Conservation (phyloP, 192 early-diverging fungal species). For the Pilobolus umbonatus region DNA sequence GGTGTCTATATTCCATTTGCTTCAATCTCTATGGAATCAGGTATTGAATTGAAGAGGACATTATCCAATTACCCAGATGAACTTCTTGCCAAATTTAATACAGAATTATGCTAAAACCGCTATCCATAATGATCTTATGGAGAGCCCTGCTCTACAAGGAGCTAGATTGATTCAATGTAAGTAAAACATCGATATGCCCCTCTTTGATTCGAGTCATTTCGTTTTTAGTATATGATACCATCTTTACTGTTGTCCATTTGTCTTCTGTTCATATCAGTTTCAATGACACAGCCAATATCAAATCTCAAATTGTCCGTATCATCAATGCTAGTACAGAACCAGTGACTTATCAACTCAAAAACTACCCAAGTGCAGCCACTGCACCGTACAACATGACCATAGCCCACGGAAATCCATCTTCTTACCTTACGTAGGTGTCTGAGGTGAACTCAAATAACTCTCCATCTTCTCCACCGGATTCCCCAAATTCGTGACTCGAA, state of each 20-base stretch:
- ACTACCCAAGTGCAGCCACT: constrained; percentile 31
- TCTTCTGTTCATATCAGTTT: constrained; percentile 44
- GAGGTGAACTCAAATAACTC: constrained; percentile 33
- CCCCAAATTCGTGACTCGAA: constrained; percentile 6
- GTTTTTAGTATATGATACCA: constrained; percentile 32
- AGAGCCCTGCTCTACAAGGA: constrained; percentile 40
- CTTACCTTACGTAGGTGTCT: constrained; percentile 44
- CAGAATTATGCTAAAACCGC: constrained; percentile 30
- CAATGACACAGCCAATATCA: constrained; percentile 40
- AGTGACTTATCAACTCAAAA: constrained; percentile 30
- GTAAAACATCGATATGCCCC: background rate
- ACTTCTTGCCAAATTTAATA: constrained; percentile 43
- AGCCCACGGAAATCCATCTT: constrained; percentile 21
- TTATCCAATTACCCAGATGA: constrained; percentile 11
- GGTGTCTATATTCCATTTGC: constrained; percentile 50
- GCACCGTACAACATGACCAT: constrained; percentile 30
- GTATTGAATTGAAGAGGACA: constrained; percentile 41
- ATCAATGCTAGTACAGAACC: constrained; percentile 33
- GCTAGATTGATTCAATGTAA: constrained; percentile 48
- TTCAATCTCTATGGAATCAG: constrained; percentile 49
- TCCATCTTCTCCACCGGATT: constrained; percentile 36
- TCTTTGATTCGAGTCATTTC: too few species aligned
- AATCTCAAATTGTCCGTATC: constrained; percentile 31
- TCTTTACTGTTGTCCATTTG: constrained; percentile 31
- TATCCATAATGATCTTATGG: constrained; percentile 11